Percentiles rank a stretch among this genome's conserved stretches.
phyloP scores from a whole-genome alignment of 495 filamentous ascomycete species.

The Massariosphaeria phaeospora region DNA sequence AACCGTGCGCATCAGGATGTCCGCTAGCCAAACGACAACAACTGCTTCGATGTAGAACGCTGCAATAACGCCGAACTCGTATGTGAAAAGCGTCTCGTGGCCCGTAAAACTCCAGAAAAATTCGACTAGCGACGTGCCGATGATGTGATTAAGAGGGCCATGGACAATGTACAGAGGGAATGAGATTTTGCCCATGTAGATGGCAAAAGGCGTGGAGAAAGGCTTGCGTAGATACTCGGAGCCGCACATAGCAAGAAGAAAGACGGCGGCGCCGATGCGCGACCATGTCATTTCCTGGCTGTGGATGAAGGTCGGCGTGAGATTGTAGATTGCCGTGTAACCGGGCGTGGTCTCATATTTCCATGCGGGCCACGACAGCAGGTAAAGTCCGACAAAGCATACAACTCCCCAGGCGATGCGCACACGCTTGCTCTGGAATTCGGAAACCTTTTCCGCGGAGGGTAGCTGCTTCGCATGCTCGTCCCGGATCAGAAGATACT shows the following conservation, averaged over 20 bases:
- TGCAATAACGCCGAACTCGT: constrained; percentile 50
- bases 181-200: constrained; percentile 50
- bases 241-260: constrained; percentile 9
- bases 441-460: background rate
- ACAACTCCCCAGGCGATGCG: background rate
- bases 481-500: constrained; percentile 40
- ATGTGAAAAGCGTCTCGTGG: constrained; percentile 49
- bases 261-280: constrained; percentile 12
- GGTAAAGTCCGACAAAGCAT: constrained; percentile 17
- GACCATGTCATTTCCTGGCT: constrained; percentile 2
- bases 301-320: constrained; percentile 10
- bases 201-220: constrained; percentile 22
- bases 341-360: constrained; percentile 13
- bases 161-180: constrained; percentile 53
- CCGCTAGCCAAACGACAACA: constrained; percentile 53
- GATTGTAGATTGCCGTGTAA: constrained; percentile 9
- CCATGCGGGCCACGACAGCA: constrained; percentile 24
- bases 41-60: constrained; percentile 43
- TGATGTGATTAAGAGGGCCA: constrained; percentile 47
- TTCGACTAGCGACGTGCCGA: constrained; percentile 43
- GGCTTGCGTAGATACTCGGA: constrained; percentile 9
- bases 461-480: constrained; percentile 20
- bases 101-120: constrained; percentile 53
- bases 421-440: background rate
- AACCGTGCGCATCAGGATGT: constrained; percentile 56